Conservation (phyloP, 345 rosid species). For the Populus nigra region DNA sequence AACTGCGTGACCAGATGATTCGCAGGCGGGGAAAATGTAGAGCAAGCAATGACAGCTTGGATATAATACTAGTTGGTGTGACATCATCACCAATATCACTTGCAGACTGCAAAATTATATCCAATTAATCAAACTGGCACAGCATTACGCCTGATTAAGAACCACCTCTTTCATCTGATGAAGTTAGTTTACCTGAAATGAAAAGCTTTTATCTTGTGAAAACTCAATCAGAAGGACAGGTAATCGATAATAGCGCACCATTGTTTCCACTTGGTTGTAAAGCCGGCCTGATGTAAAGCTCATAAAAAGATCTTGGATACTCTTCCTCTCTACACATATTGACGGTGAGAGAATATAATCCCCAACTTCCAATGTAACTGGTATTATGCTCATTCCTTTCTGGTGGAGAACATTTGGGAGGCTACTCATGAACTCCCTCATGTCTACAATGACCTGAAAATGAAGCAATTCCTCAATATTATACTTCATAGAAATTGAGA, state of each 20-base stretch:
- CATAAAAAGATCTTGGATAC: constrained; percentile 91
- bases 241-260: constrained; percentile 83
- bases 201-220: constrained; percentile 96
- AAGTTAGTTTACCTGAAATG: constrained; percentile 69
- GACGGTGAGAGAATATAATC: constrained; percentile 87
- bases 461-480: background rate
- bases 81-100: constrained; percentile 96
- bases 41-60: constrained; percentile 86
- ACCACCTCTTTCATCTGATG: background rate
- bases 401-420: constrained; percentile 97
- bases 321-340: constrained; percentile 90
- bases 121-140: constrained; percentile 12
- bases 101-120: constrained; percentile 58
- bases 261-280: constrained; percentile 87
- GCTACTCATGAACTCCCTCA: constrained; percentile 99
- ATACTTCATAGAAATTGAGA: background rate
- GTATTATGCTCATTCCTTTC: constrained; percentile 87
- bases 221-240: constrained; percentile 98
- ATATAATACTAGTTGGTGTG: constrained; percentile 81
- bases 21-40: constrained; percentile 90
- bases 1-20: constrained; percentile 92
- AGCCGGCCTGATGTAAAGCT: constrained; percentile 95
- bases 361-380: constrained; percentile 91
- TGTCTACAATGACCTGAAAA: constrained; percentile 84
- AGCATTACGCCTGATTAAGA: background rate